Percentiles rank a stretch among this genome's conserved stretches.
Evolutionary conservation across 176 grass and related monocot species (phyloP).

Genomic region (Oryza meyeriana): DNA sequence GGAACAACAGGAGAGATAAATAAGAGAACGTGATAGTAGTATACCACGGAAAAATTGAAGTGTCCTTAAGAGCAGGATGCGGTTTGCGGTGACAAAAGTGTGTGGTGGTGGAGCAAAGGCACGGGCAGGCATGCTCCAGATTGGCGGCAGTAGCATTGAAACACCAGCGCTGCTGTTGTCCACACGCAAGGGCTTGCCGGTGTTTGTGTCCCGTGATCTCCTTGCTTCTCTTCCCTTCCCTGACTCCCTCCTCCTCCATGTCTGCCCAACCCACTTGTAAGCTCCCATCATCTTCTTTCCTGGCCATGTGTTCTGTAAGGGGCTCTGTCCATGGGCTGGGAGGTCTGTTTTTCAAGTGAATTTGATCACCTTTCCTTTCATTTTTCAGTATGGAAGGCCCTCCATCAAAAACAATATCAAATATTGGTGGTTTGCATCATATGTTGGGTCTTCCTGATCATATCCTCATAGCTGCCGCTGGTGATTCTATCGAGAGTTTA

Average conservation of each 20-base stretch:
- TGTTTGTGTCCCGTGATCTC: slow-evolving; percentile 69
- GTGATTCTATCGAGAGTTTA: slow-evolving; percentile 83
- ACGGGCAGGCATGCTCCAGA: slow-evolving; percentile 36
- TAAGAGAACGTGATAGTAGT: background rate
- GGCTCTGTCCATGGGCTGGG: background rate
- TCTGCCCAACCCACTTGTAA: slow-evolving; percentile 93
- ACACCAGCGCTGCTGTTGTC: slow-evolving; percentile 75
- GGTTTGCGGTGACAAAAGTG: slow-evolving; percentile 36
- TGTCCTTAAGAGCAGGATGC: slow-evolving; percentile 10
- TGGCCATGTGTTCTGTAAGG: background rate
- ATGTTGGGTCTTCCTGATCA: slow-evolving; percentile 71
- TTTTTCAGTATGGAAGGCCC: slow-evolving; percentile 63
- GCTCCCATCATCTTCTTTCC: background rate
- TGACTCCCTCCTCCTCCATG: slow-evolving; percentile 75
- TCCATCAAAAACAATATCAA: slow-evolving; percentile 62
- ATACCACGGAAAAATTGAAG: background rate
- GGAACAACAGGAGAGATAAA: background rate
- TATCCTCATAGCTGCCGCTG: slow-evolving; percentile 68
- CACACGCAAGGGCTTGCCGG: slow-evolving; percentile 70
- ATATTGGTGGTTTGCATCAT: slow-evolving; percentile 65
- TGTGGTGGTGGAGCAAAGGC: slow-evolving; percentile 35
- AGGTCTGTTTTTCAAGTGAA: background rate
- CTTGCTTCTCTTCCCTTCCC: slow-evolving; percentile 67
- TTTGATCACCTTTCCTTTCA: slow-evolving; percentile 3
- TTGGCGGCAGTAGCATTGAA: slow-evolving; percentile 35